Evolutionary conservation across 163 green algal genomes (phyloP), one percentile per base, ranked within the genome.

Genomic region (Scenedesmus sp.): DNA sequence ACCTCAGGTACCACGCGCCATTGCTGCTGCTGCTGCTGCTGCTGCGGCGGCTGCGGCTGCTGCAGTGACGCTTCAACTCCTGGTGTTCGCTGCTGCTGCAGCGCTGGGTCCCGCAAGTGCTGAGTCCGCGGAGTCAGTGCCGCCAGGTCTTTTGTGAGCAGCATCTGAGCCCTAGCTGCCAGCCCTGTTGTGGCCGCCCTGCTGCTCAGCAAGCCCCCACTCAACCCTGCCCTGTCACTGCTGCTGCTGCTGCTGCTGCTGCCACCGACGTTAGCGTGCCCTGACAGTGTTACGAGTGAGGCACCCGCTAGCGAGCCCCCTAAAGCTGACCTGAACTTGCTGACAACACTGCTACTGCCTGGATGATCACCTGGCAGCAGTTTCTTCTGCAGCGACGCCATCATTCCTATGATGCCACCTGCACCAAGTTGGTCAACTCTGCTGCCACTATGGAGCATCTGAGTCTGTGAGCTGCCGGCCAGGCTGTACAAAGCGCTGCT

Each of bases 351-450:
- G 73, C 37, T 83, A 37, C 37, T 35, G 37, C 37, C 33, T 33
- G 37, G 20, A 16, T 24, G 40, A 37, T 49, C 42, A 37, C 43
- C 59, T 68, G 37, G 20, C 24, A 89, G 59, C 59, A 89, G 83
- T 61, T 81, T 89, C 35, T 88, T 35, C 83, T 88, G 83, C 24
- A 88, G 83, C 16, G 83, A 42, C 26, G 83, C 83, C 51, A 88
- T 79, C 37, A 56, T 88, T 13, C 83, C 42, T n/a, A 20, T 81
- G 9, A 79, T 51, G 26, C 44, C 81, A 51, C 44, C 81, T 5
- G 46, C 81, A 46, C 5, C 30, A 26, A 33, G 10, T 30, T 44
- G 33, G 44, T 10, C 26, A 15, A 76, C 30, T 76, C 0, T 86
- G 22, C 49, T 86, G 30, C 1, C 20, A 49, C 5, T 73, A 30